Evolutionary conservation across 352 stramenopile species (phyloP).

Genomic region (Hyaloperonospora arabidopsidis): DNA sequence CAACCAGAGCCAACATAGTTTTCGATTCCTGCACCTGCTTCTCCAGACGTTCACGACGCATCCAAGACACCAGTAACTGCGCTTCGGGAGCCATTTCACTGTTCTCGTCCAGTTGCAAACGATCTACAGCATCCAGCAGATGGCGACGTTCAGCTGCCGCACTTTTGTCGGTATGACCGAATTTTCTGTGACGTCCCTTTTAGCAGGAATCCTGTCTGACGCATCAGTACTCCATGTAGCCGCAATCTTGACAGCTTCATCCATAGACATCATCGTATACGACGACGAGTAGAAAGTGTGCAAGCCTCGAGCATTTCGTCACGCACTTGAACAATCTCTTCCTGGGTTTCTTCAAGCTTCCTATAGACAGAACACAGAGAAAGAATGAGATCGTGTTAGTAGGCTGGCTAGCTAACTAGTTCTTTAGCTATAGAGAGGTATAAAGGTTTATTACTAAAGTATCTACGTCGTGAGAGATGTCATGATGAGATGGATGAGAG

Average conservation of each 20-base stretch:
- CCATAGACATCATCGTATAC: slow-evolving; percentile 43
- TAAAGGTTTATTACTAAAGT: too few relatives aligned
- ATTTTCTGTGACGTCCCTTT: slow-evolving; percentile 6
- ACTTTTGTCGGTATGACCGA: slow-evolving; percentile 46
- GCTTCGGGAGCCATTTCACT: slow-evolving; percentile 29
- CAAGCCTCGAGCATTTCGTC: slow-evolving; percentile 49
- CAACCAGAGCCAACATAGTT: slow-evolving; percentile 48
- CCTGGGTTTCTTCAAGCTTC: slow-evolving; percentile 60
- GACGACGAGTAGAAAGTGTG: slow-evolving; percentile 56
- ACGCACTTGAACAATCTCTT: slow-evolving; percentile 50
- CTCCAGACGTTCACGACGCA: slow-evolving; percentile 48
- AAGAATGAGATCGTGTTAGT: too few relatives aligned
- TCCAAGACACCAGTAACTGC: slow-evolving; percentile 45
- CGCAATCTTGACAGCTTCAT: slow-evolving; percentile 56
- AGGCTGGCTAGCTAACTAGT: too few relatives aligned
- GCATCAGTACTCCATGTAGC: slow-evolving; percentile 34
- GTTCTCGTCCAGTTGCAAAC: slow-evolving; percentile 39
- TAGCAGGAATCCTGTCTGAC: slow-evolving; percentile 10
- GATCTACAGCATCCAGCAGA: slow-evolving; percentile 41
- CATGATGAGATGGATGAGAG: too few relatives aligned
- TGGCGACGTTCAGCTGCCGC: slow-evolving; percentile 29
- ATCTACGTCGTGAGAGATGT: too few relatives aligned
- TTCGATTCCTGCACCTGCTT: slow-evolving; percentile 55
- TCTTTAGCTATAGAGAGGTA: too few relatives aligned
- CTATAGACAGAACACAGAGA: slow-evolving; percentile 19